Evolutionary conservation across 1,284 basidiomycete species (phyloP), one percentile per base, ranked within the genome.

Genomic region (Ceratobasidium sp.): DNA sequence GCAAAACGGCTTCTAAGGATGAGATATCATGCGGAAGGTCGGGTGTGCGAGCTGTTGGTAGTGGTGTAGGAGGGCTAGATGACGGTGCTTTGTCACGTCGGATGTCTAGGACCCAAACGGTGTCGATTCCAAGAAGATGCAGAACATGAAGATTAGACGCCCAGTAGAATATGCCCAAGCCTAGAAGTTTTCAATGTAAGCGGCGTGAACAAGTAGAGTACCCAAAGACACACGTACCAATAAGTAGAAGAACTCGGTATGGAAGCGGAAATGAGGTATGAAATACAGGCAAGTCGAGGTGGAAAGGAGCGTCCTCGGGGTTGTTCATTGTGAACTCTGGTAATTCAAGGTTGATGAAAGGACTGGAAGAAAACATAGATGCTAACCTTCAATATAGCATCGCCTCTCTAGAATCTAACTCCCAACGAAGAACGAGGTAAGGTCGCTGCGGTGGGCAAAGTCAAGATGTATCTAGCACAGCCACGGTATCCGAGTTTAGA

Each of bases 141-240:
- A 98, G 87, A 57, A 92, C 87, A 81, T 98, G 95, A 6, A 98
- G 83, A 81, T 98, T 98, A 43, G 90, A 88, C 0, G 94, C 94
- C 93, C 93, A 95, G 71, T 89, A 88, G 9, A 94, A 79, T 72
- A 93, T 85, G 43, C 92, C 91, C 62, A 92, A 77, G 32, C 90
- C 89, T 70, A 28, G 14, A 30, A 21, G 14, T 21, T 9, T 9
- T 3, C 47, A 18, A 23, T 7, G n/a, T 67, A 35, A 70, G 26
- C 38, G 32, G 28, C 11, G 46, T 13, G 16, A 43, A 7, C 23
- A 32, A 18, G 35, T 16, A 62, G 6, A 30, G 9, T 6, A 26
- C 14, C 13, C 23, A 44, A 18, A 7, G 9, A 28, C 1, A 49
- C 26, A 47, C 66, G 28, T 55, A 58, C 66, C 66, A 73, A 88